These are phyloP conservation scores for Plasmodium inui DNA, from an alignment of 169 alveolate genomes.

Conservation along the genomic window DNA sequence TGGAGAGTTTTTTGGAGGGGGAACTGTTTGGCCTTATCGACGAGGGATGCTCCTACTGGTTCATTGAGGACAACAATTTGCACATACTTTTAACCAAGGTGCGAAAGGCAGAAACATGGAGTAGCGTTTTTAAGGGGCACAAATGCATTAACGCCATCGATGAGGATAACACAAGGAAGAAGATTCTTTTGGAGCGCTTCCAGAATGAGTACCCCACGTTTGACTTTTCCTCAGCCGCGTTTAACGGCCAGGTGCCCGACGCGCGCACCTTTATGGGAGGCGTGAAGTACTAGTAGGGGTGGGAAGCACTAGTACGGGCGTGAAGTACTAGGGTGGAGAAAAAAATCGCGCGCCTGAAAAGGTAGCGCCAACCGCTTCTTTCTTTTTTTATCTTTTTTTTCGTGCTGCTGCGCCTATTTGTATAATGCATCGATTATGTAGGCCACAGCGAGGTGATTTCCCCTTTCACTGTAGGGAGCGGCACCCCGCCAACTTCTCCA, in stretches of 20 bases:
- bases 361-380: neutral
- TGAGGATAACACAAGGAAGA: conserved; percentile 78
- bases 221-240: conserved; percentile 84
- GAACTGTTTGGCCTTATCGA: conserved; percentile 51
- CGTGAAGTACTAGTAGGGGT: conserved; percentile 4
- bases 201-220: conserved; percentile 85
- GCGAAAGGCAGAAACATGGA: conserved; percentile 64
- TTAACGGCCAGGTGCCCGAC: conserved; percentile 86
- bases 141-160: conserved; percentile 49
- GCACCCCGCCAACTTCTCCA: conserved; percentile 16
- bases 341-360: too few relatives aligned
- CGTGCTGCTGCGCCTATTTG: neutral
- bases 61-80: conserved; percentile 65
- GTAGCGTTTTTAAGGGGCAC: conserved; percentile 70
- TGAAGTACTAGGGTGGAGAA: neutral
- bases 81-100: conserved; percentile 69
- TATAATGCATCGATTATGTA: neutral
- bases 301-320: too few relatives aligned
- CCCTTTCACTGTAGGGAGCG: too few relatives aligned
- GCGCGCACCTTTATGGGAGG: conserved; percentile 85
- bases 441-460: neutral
- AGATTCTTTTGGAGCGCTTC: conserved; percentile 83
- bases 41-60: conserved; percentile 73
- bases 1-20: conserved; percentile 60
- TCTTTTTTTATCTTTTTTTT: neutral